Evolutionary conservation across 2,329 filamentous ascomycete species (phyloP).

Genomic region (Epichloe uncinata): DNA sequence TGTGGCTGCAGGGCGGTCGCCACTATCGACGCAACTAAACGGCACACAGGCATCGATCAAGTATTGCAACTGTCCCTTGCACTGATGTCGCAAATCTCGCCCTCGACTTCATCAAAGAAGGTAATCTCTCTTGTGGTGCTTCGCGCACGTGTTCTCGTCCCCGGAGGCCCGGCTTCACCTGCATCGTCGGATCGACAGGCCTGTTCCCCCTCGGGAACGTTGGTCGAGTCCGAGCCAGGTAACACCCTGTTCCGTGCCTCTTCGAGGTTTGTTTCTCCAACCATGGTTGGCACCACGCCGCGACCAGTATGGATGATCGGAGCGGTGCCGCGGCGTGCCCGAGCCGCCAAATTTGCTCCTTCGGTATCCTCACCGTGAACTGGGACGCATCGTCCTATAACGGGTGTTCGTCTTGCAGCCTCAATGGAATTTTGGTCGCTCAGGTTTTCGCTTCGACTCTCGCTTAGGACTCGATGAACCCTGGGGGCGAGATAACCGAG

Average conservation of each 20-base stretch:
- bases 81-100: neutral
- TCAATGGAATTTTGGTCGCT: neutral
- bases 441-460: conserved; percentile 8
- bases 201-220: neutral
- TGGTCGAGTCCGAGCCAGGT: neutral
- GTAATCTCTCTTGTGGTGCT: conserved; percentile 4
- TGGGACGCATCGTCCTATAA: neutral
- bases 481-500: conserved; percentile 51
- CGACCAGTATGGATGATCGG: conserved; percentile 1
- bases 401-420: neutral
- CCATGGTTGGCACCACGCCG: conserved; percentile 1
- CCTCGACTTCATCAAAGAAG: conserved; percentile 4
- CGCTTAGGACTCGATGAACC: conserved; percentile 25
- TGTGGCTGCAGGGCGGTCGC: neutral
- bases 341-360: conserved; percentile 1
- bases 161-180: neutral
- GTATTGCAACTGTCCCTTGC: neutral
- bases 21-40: neutral
- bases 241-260: neutral
- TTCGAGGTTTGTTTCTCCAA: neutral
- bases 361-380: neutral
- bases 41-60: conserved; percentile 6
- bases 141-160: neutral
- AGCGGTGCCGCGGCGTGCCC: conserved; percentile 2
- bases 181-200: neutral